Evolutionary conservation across 768 basidiomycete species (phyloP), one percentile per base, ranked within the genome.

Genomic region (Lentinula raphanica): DNA sequence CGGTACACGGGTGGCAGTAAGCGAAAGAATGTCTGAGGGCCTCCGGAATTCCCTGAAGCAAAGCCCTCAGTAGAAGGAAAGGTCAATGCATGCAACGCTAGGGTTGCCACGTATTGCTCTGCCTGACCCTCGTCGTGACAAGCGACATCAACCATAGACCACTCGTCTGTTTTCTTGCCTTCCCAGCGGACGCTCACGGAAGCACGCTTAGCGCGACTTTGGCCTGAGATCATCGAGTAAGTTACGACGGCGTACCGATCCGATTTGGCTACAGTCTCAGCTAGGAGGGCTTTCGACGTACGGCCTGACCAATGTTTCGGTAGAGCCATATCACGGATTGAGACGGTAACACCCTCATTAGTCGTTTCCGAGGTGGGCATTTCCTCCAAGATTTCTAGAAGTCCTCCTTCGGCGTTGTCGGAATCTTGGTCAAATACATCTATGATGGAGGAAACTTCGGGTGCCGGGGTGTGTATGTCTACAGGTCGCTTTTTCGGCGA

Each of bases 261-360:
- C 19, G 72, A 63, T 66, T 88, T 92, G 13, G 74, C 68, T 2
- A 93, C 85, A 19, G 78, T 77, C 58, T 92, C 90, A 54, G 77
- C 69, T 38, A 98, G 78, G 4, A 92, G 69, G 15, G 68, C 73
- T 69, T 90, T 94, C 9, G 96, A 93, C 13, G 88, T 87, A 39
- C 84, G 86, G 35, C 90, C 88, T 36, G 90, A 86, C 78, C 86
- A 87, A 65, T 90, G 84, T 71, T 91, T 96, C 2, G 93, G 90
- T 25, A 92, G 74, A 1, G 83, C 67, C 86, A 98, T 88, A 59
- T 94, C 85, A 27, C 86, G 78, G 61, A 87, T 66, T 27, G 62
- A 69, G 48, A 88, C 72, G 5, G 78, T 79, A 8, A 72, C 76
- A 13, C 87, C 89, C 54, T 76, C 69, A 9, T 75, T 69, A 19